These are phyloP conservation scores for Polygonum aviculare DNA, from an alignment of 148 eudicot species.

Conservation along the genomic window DNA sequence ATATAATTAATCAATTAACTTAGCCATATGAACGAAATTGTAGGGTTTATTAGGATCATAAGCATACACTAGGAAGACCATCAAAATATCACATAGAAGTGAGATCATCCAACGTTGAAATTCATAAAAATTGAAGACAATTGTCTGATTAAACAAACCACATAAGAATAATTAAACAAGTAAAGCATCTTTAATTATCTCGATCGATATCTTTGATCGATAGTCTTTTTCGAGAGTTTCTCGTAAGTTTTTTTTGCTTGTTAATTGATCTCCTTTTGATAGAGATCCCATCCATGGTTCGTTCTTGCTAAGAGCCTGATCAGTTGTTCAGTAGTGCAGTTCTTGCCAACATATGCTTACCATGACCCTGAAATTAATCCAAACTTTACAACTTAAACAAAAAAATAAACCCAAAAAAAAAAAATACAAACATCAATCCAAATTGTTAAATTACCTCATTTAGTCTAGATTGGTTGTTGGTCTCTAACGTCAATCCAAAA, in stretches of 20 bases:
- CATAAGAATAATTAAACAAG: not conserved
- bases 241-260: not conserved
- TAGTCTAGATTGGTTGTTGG: conserved; percentile 7
- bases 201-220: not conserved
- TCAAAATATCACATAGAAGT: not conserved
- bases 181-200: not conserved
- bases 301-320: not conserved
- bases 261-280: not conserved
- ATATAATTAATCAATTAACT: not conserved
- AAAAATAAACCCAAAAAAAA: not conserved
- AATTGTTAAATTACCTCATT: conserved; percentile 1
- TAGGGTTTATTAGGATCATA: not conserved
- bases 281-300: not conserved
- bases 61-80: not conserved
- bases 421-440: too few relatives aligned
- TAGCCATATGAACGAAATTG: not conserved
- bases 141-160: not conserved
- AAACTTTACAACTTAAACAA: not conserved
- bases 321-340: conserved; percentile 20
- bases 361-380: not conserved
- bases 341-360: conserved; percentile 35
- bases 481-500: conserved; percentile 13
- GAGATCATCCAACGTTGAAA: not conserved
- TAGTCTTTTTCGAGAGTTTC: not conserved
- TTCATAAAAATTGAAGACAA: not conserved